A percentile compares a stretch with the other conserved stretches of the same genome.
Conservation (phyloP, 208 protist species). For the Leishmania tropica region DNA sequence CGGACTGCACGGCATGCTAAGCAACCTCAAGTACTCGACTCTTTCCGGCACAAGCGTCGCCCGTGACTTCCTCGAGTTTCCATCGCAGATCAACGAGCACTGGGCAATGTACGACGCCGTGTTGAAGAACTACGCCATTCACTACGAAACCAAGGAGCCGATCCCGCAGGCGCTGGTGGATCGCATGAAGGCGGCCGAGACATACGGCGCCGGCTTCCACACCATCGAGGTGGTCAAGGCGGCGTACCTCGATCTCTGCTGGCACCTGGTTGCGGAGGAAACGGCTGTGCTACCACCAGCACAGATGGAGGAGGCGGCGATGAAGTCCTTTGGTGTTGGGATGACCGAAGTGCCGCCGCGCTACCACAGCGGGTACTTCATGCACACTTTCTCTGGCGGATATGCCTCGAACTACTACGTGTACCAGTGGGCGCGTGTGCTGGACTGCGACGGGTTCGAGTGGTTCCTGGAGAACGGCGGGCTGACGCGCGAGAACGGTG, state of each 20-base stretch:
- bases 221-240: constrained; percentile 60
- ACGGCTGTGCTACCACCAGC: constrained; percentile 10
- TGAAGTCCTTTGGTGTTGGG: constrained; percentile 15
- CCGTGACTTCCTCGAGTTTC: constrained; percentile 80
- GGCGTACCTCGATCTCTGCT: constrained; percentile 49
- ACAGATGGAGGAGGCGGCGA: constrained; percentile 37
- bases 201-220: constrained; percentile 38
- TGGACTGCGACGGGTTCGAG: constrained; percentile 62
- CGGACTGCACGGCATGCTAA: constrained; percentile 80
- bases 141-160: constrained; percentile 53
- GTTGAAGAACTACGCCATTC: constrained; percentile 53
- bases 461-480: constrained; percentile 71
- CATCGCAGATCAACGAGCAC: constrained; percentile 84
- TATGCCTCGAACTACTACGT: constrained; percentile 76
- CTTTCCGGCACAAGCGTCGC: constrained; percentile 69
- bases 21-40: constrained; percentile 31
- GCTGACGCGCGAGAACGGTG: constrained; percentile 50
- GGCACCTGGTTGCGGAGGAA: constrained; percentile 48
- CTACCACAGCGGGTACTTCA: constrained; percentile 53
- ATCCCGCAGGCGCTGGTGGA: constrained; percentile 51
- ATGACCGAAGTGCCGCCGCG: constrained; percentile 30
- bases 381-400: constrained; percentile 69
- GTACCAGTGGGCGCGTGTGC: constrained; percentile 73
- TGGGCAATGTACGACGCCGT: constrained; percentile 55
- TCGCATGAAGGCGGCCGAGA: constrained; percentile 40